Evolutionary conservation across 768 basidiomycete species (phyloP).

Genomic region (Russula vinacea): DNA sequence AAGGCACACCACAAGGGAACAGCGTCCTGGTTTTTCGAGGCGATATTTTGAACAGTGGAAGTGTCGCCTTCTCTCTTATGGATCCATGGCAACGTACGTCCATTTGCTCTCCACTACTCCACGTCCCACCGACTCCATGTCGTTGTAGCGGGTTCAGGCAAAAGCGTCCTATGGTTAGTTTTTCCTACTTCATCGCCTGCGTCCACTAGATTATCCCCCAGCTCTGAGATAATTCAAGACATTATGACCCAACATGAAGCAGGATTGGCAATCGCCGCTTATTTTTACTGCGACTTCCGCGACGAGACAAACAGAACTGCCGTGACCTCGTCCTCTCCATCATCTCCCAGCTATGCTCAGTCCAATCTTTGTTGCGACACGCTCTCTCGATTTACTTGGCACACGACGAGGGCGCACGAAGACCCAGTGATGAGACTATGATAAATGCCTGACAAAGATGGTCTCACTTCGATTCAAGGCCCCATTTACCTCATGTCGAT

Average conservation of each 20-base stretch:
- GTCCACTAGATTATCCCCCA: too few relatives aligned
- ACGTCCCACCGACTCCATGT: too few relatives aligned
- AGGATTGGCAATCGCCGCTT: too few relatives aligned
- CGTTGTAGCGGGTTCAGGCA: background rate
- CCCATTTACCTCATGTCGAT: background rate
- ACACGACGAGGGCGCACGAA: background rate
- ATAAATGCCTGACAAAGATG: background rate
- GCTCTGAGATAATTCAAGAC: too few relatives aligned
- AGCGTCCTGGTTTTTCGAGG: background rate
- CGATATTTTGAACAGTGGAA: background rate
- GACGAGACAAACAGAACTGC: background rate
- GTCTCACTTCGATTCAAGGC: background rate
- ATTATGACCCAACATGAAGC: too few relatives aligned
- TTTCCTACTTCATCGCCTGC: too few relatives aligned
- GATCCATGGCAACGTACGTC: background rate
- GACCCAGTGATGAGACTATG: background rate
- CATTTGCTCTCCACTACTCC: background rate
- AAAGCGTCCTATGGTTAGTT: too few relatives aligned
- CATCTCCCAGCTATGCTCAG: background rate
- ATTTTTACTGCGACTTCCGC: background rate
- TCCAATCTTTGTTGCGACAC: background rate
- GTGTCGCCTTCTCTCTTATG: background rate
- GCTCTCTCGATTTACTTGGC: background rate
- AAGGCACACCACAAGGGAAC: background rate
- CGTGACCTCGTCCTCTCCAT: background rate